Percentiles rank a stretch among this genome's conserved stretches.
phyloP scores from a whole-genome alignment of 352 stramenopile genomes.

The Pythium grandisporangium region DNA sequence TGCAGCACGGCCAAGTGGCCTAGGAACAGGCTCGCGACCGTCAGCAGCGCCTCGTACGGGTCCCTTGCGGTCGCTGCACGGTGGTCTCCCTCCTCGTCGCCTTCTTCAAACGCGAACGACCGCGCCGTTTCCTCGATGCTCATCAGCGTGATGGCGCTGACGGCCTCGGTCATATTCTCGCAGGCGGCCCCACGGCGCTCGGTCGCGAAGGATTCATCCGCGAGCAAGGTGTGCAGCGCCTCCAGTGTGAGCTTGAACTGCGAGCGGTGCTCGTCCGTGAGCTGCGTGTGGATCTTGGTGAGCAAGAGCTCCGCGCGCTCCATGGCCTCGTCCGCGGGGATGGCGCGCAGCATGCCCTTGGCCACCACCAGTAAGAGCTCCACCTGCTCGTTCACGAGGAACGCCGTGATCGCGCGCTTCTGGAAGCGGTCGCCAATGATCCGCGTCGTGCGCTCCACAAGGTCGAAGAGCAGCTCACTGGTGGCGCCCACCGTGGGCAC shows the following conservation, averaged over 20 bases:
- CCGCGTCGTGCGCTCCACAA: constrained; percentile 47
- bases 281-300: constrained; percentile 24
- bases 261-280: constrained; percentile 35
- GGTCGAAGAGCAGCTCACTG: constrained; percentile 37
- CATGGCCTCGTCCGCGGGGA: constrained; percentile 36
- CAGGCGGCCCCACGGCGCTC: no score
- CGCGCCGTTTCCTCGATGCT: constrained; percentile 38
- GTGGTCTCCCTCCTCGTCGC: constrained; percentile 16
- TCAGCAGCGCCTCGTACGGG: constrained; percentile 34
- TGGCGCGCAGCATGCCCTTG: constrained; percentile 33
- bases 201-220: constrained; percentile 12
- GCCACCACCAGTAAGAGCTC: constrained; percentile 50
- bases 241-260: constrained; percentile 41
- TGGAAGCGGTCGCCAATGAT: constrained; percentile 42
- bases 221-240: constrained; percentile 12
- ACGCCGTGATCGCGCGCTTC: constrained; percentile 45
- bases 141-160: constrained; percentile 56
- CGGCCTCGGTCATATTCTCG: constrained; percentile 15
- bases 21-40: constrained; percentile 40
- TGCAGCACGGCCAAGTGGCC: constrained; percentile 37
- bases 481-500: constrained; percentile 26
- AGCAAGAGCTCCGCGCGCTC: constrained; percentile 24
- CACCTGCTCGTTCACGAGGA: constrained; percentile 35
- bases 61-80: constrained; percentile 2
- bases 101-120: constrained; percentile 13